Evolutionary conservation across 805 yeast genomes (phyloP).

Genomic region (Lachancea thermotolerans): DNA sequence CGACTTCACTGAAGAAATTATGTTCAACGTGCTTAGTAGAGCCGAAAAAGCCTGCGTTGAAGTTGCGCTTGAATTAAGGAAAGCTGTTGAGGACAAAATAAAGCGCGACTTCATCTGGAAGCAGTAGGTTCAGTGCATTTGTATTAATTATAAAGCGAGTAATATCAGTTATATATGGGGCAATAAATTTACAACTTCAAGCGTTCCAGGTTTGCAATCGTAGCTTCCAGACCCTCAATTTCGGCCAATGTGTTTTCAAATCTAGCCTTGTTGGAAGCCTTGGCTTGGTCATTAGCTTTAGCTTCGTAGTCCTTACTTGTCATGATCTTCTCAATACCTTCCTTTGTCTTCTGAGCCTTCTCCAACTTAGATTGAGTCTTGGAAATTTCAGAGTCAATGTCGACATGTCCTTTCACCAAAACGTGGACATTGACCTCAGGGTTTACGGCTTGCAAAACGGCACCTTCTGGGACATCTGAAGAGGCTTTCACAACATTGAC

Average conservation of each 20-base stretch:
- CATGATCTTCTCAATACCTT: conserved; percentile 63
- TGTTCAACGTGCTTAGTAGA: conserved; percentile 45
- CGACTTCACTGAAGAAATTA: conserved; percentile 48
- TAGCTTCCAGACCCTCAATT: conserved; percentile 80
- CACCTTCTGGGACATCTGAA: conserved; percentile 74
- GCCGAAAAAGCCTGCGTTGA: conserved; percentile 44
- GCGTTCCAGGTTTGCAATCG: conserved; percentile 77
- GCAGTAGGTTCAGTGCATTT: conserved; percentile 10
- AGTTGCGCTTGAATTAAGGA: conserved; percentile 42
- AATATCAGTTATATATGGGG: not conserved
- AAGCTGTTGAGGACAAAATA: conserved; percentile 41
- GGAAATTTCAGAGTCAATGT: conserved; percentile 80
- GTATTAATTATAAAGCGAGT: conserved; percentile 2
- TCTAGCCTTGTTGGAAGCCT: conserved; percentile 64
- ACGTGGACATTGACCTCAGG: conserved; percentile 82
- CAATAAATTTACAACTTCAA: conserved; percentile 39
- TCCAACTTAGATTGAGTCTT: conserved; percentile 75
- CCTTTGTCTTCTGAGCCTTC: conserved; percentile 53
- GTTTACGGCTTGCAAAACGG: conserved; percentile 76
- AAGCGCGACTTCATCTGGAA: conserved; percentile 57
- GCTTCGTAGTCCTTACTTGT: conserved; percentile 68
- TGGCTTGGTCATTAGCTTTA: conserved; percentile 79
- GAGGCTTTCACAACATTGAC: conserved; percentile 54
- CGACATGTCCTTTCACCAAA: conserved; percentile 90
- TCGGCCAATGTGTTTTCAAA: conserved; percentile 74